Conservation (phyloP, 2,329 filamentous ascomycete species). For the Biscogniauxia mediterranea region DNA sequence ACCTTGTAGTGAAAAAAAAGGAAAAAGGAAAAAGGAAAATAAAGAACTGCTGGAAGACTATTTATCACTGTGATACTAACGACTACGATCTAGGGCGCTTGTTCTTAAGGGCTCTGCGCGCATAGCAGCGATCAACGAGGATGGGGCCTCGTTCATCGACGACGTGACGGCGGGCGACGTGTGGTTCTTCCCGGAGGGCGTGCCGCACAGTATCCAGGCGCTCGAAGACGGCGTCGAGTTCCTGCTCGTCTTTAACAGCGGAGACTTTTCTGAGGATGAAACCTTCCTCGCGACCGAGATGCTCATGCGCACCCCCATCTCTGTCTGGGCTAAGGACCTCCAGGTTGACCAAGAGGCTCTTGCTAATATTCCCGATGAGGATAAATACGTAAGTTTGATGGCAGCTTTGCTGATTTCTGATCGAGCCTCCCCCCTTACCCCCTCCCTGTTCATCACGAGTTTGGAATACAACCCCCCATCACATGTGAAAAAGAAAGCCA, state of each 20-base stretch:
- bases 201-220: constrained; percentile 54
- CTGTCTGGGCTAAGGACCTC: constrained; percentile 56
- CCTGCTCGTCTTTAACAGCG: constrained; percentile 59
- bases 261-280: constrained; percentile 56
- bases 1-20: background rate
- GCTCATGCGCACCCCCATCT: constrained; percentile 48
- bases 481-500: background rate
- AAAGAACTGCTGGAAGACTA: too few relatives aligned
- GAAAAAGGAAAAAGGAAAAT: background rate
- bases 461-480: background rate
- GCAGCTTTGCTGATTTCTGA: too few relatives aligned
- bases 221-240: constrained; percentile 57
- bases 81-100: constrained; percentile 33
- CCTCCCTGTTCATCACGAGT: background rate
- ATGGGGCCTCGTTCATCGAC: constrained; percentile 47
- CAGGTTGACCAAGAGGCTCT: constrained; percentile 46
- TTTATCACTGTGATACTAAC: constrained; percentile 7
- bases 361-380: constrained; percentile 43
- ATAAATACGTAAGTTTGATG: constrained; percentile 41
- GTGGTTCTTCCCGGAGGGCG: constrained; percentile 52
- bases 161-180: constrained; percentile 50
- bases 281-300: constrained; percentile 58
- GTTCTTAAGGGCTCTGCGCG: constrained; percentile 53
- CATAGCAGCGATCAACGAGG: constrained; percentile 50
- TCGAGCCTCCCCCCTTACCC: background rate